These are phyloP conservation scores for Papiliotrema fonsecae DNA, from an alignment of 1,284 basidiomycete genomes.

Conservation along the genomic window DNA sequence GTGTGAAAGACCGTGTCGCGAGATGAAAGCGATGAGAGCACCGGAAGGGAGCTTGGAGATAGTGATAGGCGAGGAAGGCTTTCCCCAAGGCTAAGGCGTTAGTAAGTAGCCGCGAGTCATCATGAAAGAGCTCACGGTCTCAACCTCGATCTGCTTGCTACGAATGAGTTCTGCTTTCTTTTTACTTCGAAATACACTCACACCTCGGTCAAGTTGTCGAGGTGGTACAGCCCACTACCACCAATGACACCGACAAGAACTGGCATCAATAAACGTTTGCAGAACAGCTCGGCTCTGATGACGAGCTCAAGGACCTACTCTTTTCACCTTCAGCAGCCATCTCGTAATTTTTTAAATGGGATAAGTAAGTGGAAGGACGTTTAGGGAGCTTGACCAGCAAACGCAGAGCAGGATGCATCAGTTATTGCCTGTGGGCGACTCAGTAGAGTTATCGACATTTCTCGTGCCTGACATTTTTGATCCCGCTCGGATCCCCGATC, in stretches of 20 bases:
- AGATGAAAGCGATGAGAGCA: slow-evolving; percentile 78
- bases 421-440: too few relatives aligned
- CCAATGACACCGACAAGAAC: slow-evolving; percentile 79
- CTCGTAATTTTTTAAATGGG: too few relatives aligned
- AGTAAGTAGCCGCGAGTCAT: background rate
- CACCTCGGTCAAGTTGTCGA: slow-evolving; percentile 81
- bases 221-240: slow-evolving; percentile 79
- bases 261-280: slow-evolving; percentile 32
- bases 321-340: too few relatives aligned
- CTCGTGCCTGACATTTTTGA: too few relatives aligned
- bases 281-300: too few relatives aligned
- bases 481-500: too few relatives aligned
- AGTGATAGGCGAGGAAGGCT: slow-evolving; percentile 83
- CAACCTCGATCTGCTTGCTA: slow-evolving; percentile 57
- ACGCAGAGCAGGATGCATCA: too few relatives aligned
- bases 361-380: too few relatives aligned
- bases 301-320: too few relatives aligned
- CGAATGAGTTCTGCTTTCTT: background rate
- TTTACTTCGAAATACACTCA: slow-evolving; percentile 46
- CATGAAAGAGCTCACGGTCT: slow-evolving; percentile 36
- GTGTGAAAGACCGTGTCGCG: slow-evolving; percentile 81
- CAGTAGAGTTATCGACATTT: too few relatives aligned
- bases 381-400: too few relatives aligned
- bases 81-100: slow-evolving; percentile 77
- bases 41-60: slow-evolving; percentile 78